phyloP scores from a whole-genome alignment of 129 eudicot species.

The Tanacetum coccineum region DNA sequence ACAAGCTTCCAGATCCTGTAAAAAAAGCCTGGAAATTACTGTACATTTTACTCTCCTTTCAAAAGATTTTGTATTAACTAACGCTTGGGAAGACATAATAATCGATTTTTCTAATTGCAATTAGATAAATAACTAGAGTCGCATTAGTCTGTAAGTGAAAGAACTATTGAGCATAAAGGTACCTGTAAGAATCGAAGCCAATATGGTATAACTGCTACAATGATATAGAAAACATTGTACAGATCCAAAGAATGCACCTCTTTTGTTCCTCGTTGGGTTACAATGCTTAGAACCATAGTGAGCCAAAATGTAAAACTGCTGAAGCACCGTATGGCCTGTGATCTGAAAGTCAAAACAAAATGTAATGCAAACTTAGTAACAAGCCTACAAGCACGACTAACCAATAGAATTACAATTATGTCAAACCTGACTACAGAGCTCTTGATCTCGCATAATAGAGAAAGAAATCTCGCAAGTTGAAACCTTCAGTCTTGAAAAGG shows the following conservation, averaged over 20 bases:
- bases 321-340: slow-evolving; percentile 71
- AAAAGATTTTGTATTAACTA: not conserved
- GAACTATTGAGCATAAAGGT: slow-evolving; percentile 6
- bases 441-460: slow-evolving; percentile 90
- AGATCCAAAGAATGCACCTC: slow-evolving; percentile 46
- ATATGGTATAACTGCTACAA: slow-evolving; percentile 63
- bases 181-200: slow-evolving; percentile 91
- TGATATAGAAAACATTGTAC: slow-evolving; percentile 61
- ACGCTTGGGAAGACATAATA: not conserved
- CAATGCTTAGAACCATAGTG: slow-evolving; percentile 44
- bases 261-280: slow-evolving; percentile 31
- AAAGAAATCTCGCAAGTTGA: slow-evolving; percentile 75
- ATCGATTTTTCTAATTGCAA: not conserved
- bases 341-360: slow-evolving; percentile 42
- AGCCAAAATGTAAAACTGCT: slow-evolving; percentile 75
- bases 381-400: not conserved
- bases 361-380: slow-evolving; percentile 3
- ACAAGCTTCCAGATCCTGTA: not conserved
- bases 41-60: not conserved
- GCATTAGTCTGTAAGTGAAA: not conserved
- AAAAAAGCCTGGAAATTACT: not conserved
- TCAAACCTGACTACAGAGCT: slow-evolving; percentile 72
- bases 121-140: not conserved
- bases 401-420: slow-evolving; percentile 5
- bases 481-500: slow-evolving; percentile 43